Conservation (phyloP, 2,329 filamentous ascomycete genomes). For the Claviceps sp. region DNA sequence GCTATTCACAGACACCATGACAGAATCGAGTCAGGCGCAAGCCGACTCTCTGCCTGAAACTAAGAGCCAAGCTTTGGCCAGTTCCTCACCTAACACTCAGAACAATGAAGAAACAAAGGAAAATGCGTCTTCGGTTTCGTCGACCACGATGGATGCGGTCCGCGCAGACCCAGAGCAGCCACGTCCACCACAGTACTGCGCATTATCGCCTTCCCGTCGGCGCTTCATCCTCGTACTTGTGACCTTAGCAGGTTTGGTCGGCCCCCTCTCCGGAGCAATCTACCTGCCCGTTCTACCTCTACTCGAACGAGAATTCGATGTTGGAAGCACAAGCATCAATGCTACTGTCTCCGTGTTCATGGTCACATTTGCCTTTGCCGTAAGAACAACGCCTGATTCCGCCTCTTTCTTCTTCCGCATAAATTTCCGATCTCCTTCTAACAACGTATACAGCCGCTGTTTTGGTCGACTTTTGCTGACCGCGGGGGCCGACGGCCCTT, state of each 20-base stretch:
- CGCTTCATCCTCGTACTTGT: conserved; percentile 25
- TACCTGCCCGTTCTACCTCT: conserved; percentile 27
- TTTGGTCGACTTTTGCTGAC: conserved; percentile 27
- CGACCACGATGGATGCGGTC: background rate
- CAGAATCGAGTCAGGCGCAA: background rate
- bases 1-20: background rate
- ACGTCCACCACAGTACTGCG: conserved; percentile 20
- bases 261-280: conserved; percentile 28
- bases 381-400: conserved; percentile 6
- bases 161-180: background rate
- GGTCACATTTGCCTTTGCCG: conserved; percentile 27
- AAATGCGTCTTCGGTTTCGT: background rate
- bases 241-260: conserved; percentile 27
- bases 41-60: background rate
- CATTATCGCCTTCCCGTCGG: conserved; percentile 20
- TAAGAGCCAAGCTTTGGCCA: background rate
- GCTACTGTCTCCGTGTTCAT: conserved; percentile 31
- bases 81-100: background rate
- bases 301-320: conserved; percentile 24
- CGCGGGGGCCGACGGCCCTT: conserved; percentile 24
- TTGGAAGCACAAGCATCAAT: conserved; percentile 23
- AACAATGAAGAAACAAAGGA: background rate
- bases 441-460: conserved; percentile 18
- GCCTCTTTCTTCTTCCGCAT: background rate
- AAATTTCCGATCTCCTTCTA: background rate